Evolutionary conservation across 306 rosid species (phyloP), one percentile per base, ranked within the genome.

Genomic region (Malus orientalis): DNA sequence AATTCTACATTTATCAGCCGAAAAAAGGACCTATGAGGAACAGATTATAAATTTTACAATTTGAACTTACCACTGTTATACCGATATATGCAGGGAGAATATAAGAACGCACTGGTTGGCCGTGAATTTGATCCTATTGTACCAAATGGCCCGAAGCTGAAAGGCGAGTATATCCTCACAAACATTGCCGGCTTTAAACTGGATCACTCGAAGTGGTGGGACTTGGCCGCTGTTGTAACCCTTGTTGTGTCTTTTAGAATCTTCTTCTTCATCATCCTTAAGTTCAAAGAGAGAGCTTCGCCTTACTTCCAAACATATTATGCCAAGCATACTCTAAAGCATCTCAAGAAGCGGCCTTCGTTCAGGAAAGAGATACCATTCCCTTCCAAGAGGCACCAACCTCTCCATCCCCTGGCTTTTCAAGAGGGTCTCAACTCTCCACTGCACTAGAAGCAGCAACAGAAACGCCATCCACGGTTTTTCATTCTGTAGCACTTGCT

Each of bases 341-440:
- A 83, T 27, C 86, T 92, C 80, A 76, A 58, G 72, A 92, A 89
- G 78, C 86, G 88, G 4, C 84, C 95, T 69, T 91, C 97, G 0
- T 88, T 89, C 86, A 87, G 96, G 79, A 92, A 83, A 80, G 69
- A 83, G 16, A 81, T 86, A 4, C 25, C 92, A 53, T 89, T 90
- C 84, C 83, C 98, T 80, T 88, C 96, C 54, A 90, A 79, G 75
- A 87, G 96, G 76, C 95, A 91, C 55, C 88, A 86, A 67, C 72
- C 96, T 53, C 84, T 88, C 70, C 87, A 85, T 77, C 83, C 98
- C 9, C 61, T 91, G 86, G 91, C 97, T 73, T 84, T 79, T 62
- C 96, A 89, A 80, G 96, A 90, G 82, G 95, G 89, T 73, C 93
- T 94, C 80, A 85, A 87, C 84, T 94, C 98, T 53, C 98, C 97